These are phyloP conservation scores for Trichosporon asahii DNA, from an alignment of 1,284 basidiomycete genomes.

Conservation along the genomic window DNA sequence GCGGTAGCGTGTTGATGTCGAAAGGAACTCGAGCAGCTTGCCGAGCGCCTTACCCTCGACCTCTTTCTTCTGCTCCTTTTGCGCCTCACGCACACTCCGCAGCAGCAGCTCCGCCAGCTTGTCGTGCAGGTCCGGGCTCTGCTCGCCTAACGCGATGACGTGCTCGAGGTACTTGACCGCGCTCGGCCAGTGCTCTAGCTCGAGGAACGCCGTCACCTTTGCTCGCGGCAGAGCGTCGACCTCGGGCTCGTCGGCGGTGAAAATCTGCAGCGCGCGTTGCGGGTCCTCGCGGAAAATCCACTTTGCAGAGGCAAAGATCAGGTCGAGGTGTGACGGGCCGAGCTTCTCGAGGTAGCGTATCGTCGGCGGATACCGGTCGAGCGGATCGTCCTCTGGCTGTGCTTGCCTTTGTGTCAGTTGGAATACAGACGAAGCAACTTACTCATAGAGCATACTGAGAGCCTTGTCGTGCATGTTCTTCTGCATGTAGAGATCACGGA, in stretches of 20 bases:
- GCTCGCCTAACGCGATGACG: constrained; percentile 73
- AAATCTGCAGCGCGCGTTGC: constrained; percentile 81
- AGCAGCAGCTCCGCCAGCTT: constrained; percentile 83
- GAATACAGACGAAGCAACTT: constrained; percentile 36
- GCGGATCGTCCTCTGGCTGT: constrained; percentile 69
- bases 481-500: constrained; percentile 87
- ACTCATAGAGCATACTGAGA: constrained; percentile 75
- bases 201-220: constrained; percentile 72
- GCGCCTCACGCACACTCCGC: constrained; percentile 6
- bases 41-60: constrained; percentile 55
- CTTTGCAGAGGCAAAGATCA: constrained; percentile 71
- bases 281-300: constrained; percentile 80
- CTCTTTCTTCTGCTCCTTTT: constrained; percentile 55
- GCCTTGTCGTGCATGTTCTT: constrained; percentile 94
- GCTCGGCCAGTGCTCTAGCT: constrained; percentile 63
- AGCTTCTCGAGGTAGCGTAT: constrained; percentile 88
- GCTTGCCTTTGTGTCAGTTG: constrained; percentile 60
- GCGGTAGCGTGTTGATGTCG: constrained; percentile 66
- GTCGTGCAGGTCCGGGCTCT: constrained; percentile 71
- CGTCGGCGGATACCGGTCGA: constrained; percentile 77
- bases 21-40: constrained; percentile 68
- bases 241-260: constrained; percentile 78
- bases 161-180: constrained; percentile 83
- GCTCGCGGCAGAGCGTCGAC: constrained; percentile 73
- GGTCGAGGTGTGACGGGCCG: constrained; percentile 70